These are phyloP conservation scores for Sphaerulina vaccinii DNA, from an alignment of 2,329 filamentous ascomycete genomes.

Conservation along the genomic window DNA sequence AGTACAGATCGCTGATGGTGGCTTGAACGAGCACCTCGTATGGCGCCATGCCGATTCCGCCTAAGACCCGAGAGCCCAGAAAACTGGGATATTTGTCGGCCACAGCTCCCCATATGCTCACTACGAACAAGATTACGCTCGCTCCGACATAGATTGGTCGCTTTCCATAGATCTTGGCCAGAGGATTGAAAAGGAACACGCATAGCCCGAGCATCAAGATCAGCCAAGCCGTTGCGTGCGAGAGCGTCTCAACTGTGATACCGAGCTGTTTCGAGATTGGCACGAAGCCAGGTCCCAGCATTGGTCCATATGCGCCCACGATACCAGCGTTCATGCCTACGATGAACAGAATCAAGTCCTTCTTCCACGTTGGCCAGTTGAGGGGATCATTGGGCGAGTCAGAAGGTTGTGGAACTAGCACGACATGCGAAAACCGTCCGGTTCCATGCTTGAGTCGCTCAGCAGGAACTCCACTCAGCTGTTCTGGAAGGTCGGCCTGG, in stretches of 20 bases:
- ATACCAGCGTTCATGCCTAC: slow-evolving; percentile 49
- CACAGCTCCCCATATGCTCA: slow-evolving; percentile 49
- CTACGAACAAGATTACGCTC: slow-evolving; percentile 49
- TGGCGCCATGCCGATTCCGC: slow-evolving; percentile 52
- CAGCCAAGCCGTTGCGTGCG: slow-evolving; percentile 50
- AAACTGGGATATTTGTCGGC: slow-evolving; percentile 48
- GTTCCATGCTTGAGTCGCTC: slow-evolving; percentile 39
- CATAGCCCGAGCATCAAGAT: slow-evolving; percentile 50
- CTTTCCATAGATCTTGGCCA: slow-evolving; percentile 53
- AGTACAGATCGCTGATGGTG: slow-evolving; percentile 47
- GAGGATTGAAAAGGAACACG: slow-evolving; percentile 52
- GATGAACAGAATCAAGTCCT: slow-evolving; percentile 49
- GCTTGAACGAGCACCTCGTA: slow-evolving; percentile 54
- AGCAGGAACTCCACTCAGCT: slow-evolving; percentile 46
- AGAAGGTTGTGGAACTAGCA: slow-evolving; percentile 47
- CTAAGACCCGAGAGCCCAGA: slow-evolving; percentile 48
- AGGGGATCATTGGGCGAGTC: slow-evolving; percentile 52
- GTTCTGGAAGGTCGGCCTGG: slow-evolving; percentile 45
- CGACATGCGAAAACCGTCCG: slow-evolving; percentile 32
- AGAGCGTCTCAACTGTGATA: slow-evolving; percentile 47
- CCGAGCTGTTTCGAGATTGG: slow-evolving; percentile 46
- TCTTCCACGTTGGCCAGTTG: slow-evolving; percentile 50
- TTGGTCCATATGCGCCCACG: slow-evolving; percentile 53
- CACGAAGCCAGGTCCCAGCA: slow-evolving; percentile 53
- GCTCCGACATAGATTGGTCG: slow-evolving; percentile 51